phyloP scores from a whole-genome alignment of 164 flowering plant genomes.

The Platanus orientalis region DNA sequence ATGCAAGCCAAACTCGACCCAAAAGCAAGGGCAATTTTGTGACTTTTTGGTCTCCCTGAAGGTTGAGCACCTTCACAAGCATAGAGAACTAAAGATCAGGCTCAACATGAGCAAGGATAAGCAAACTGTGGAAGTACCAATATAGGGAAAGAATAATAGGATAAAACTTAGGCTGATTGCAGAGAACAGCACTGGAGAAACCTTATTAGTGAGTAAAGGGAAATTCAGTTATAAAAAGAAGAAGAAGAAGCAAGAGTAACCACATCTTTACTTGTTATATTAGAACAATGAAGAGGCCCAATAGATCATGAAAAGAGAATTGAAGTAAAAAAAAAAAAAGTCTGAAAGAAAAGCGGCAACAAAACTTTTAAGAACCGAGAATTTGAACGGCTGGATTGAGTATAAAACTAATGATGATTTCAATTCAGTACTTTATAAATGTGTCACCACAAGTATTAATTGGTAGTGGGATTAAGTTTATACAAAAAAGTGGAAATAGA shows the following conservation, averaged over 20 bases:
- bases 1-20: slow-evolving; percentile 73
- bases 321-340: background rate
- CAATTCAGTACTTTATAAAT: background rate
- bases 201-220: background rate
- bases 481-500: background rate
- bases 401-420: background rate
- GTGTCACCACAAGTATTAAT: background rate
- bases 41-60: slow-evolving; percentile 39
- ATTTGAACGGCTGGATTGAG: background rate
- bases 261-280: background rate
- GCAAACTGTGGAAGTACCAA: background rate
- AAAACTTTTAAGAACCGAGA: background rate
- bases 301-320: background rate
- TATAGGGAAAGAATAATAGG: background rate
- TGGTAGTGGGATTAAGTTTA: background rate
- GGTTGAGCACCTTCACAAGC: slow-evolving; percentile 40
- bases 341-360: background rate
- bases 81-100: slow-evolving; percentile 8
- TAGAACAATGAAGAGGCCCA: background rate
- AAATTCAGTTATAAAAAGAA: background rate
- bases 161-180: background rate
- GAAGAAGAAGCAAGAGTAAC: background rate
- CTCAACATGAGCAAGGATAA: background rate
- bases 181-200: background rate
- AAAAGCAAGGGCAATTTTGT: slow-evolving; percentile 68